Base-by-base conservation (phyloP, 192 early-diverging fungal genomes). In the Coemansia sp. region DNA sequence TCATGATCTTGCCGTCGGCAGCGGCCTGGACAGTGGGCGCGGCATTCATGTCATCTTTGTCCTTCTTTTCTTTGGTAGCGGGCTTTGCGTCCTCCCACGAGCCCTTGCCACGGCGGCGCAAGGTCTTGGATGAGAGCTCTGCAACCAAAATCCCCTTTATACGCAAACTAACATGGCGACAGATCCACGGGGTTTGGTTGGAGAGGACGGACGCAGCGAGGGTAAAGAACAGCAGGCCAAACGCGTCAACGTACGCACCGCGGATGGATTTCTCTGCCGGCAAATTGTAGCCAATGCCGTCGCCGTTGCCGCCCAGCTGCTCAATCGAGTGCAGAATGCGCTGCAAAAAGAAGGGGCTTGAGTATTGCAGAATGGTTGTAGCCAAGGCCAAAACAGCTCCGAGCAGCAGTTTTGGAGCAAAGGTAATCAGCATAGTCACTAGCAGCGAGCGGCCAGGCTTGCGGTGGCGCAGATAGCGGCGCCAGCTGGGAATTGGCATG, bases 91-190 rank as follows among this genome's bases (percentile, higher is more conserved):
- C 72, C 24, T 74, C 77, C 53, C 82, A 80, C 29, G 82, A 68
- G 50, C 81, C 82, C 44, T 69, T 69, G 29, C 84, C 83, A 48
- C 79, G 79, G 17, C 87, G 76, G 22, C 76, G 61, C 9, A 90
- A 61, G 1, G 86, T 84, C 64, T 87, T 90, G 21, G 65, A 60
- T 39, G 87, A 84, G 2, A 90, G 76, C 62, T 90, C 88, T 6
- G 76, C 85, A 15, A 85, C 72, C 11, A 86, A 58, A 18, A 86
- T 72, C 9, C 81, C 79, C 37, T 83, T 82, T 29, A 84, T 55
- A 34, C 84, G 85, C 42, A 88, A 73, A 56, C 83, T 74, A 18
- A 88, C 64, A n/a, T 80, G 80, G 11, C 87, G 83, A 41, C 88
- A 87, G 54, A 84, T 83, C 60, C 83, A 87, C 35, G 88, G 71